Percentiles rank a stretch among this genome's conserved stretches.
Evolutionary conservation across 176 grass and related monocot genomes (phyloP).

Genomic region (Ananas comosus): DNA sequence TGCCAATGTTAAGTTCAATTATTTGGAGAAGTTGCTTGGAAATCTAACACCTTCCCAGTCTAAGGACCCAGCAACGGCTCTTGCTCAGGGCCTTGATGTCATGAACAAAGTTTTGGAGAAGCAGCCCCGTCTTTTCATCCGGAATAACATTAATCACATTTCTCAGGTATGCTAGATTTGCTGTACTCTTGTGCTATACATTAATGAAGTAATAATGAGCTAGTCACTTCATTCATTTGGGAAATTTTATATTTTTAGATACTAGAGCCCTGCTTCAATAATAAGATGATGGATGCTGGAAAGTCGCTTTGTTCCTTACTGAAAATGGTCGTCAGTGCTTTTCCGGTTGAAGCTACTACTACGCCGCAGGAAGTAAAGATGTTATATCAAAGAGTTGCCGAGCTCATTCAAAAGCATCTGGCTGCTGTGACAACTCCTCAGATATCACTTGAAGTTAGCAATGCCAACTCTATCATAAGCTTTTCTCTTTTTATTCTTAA

Average conservation of each 20-base stretch:
- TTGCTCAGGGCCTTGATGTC: conserved; percentile 98
- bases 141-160: conserved; percentile 98
- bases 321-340: conserved; percentile 91
- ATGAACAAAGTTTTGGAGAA: conserved; percentile 99
- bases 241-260: conserved; percentile 34
- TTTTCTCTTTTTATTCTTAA: conserved; percentile 83
- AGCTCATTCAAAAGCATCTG: conserved; percentile 80
- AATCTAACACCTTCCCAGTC: conserved; percentile 80
- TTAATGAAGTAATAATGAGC: conserved; percentile 7
- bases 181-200: conserved; percentile 18
- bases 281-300: conserved; percentile 91
- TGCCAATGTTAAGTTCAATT: conserved; percentile 99
- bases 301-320: conserved; percentile 91
- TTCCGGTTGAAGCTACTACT: conserved; percentile 76
- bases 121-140: conserved; percentile 90
- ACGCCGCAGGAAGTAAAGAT: conserved; percentile 82
- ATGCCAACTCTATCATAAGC: conserved; percentile 75
- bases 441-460: conserved; percentile 71
- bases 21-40: conserved; percentile 90
- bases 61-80: conserved; percentile 87
- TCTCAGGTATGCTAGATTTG: conserved; percentile 58
- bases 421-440: conserved; percentile 75
- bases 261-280: conserved; percentile 90
- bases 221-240: conserved; percentile 9
- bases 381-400: conserved; percentile 72